phyloP scores from a whole-genome alignment of 306 rosid species.

The Bauhinia variegata region DNA sequence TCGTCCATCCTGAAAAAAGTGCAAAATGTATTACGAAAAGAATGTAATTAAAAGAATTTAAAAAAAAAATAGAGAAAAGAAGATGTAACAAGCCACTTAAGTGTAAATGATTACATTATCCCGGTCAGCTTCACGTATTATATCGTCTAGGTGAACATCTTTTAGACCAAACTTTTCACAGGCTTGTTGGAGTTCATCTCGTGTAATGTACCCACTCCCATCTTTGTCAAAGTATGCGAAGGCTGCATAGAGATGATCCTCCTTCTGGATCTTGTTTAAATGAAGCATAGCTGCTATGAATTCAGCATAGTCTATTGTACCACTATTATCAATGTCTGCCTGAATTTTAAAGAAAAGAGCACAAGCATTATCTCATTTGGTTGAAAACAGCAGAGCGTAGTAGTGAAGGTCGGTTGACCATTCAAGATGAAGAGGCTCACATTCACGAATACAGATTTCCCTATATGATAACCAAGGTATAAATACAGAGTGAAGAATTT shows the following conservation, averaged over 20 bases:
- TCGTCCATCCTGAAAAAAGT: slow-evolving; percentile 84
- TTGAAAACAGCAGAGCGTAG: slow-evolving; percentile 10
- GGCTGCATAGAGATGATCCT: slow-evolving; percentile 87
- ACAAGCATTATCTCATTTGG: slow-evolving; percentile 8
- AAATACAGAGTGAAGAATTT: too few relatives aligned
- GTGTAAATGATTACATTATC: slow-evolving; percentile 66
- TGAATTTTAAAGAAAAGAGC: slow-evolving; percentile 41
- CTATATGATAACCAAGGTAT: too few relatives aligned
- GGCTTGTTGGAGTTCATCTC: slow-evolving; percentile 89
- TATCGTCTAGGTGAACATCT: slow-evolving; percentile 71
- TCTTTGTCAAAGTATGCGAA: slow-evolving; percentile 90
- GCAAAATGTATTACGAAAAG: slow-evolving; percentile 24
- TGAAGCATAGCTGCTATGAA: slow-evolving; percentile 95
- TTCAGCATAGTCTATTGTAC: slow-evolving; percentile 96
- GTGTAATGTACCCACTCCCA: slow-evolving; percentile 92
- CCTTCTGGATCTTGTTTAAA: slow-evolving; percentile 84
- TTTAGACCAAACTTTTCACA: slow-evolving; percentile 77
- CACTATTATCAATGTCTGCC: slow-evolving; percentile 92
- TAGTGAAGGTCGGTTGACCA: not conserved
- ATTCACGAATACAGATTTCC: too few relatives aligned
- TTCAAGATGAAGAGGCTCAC: too few relatives aligned
- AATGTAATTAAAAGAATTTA: not conserved
- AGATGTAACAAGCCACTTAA: slow-evolving; percentile 6
- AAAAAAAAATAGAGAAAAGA: not conserved
- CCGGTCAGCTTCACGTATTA: slow-evolving; percentile 77